These are phyloP conservation scores for Gossypium raimondii DNA, from an alignment of 345 rosid genomes.

Conservation along the genomic window DNA sequence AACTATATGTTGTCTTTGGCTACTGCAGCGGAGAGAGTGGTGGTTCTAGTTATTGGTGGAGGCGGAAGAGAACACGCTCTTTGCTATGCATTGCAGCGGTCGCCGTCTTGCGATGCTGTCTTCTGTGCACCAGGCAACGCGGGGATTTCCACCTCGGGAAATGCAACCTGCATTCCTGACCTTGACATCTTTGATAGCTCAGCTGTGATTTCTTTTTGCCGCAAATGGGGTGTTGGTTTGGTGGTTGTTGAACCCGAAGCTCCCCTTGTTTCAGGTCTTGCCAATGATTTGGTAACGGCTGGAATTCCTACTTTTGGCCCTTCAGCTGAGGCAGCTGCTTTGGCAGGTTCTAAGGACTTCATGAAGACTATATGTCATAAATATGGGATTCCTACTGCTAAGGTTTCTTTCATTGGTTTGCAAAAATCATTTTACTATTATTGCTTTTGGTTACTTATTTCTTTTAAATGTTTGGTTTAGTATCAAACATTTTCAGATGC, in stretches of 20 bases:
- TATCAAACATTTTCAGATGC: slow-evolving; percentile 36
- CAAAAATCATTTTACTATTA: not conserved
- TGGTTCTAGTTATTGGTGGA: slow-evolving; percentile 84
- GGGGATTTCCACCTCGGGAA: slow-evolving; percentile 74
- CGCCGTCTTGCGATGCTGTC: slow-evolving; percentile 65
- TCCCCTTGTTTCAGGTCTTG: slow-evolving; percentile 86
- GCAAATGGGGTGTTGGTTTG: slow-evolving; percentile 52
- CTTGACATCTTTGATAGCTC: slow-evolving; percentile 52
- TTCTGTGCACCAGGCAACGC: slow-evolving; percentile 94
- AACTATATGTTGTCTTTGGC: not conserved
- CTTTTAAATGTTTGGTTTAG: slow-evolving; percentile 3
- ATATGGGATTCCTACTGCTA: slow-evolving; percentile 85
- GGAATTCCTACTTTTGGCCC: slow-evolving; percentile 88
- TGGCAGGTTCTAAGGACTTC: slow-evolving; percentile 94
- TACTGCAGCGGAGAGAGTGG: slow-evolving; percentile 51
- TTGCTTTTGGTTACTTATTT: not conserved
- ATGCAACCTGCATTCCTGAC: slow-evolving; percentile 74
- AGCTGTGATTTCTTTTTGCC: slow-evolving; percentile 72
- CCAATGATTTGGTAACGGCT: slow-evolving; percentile 61
- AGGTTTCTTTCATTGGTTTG: slow-evolving; percentile 41
- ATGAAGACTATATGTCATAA: slow-evolving; percentile 89
- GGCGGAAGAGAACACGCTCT: slow-evolving; percentile 97
- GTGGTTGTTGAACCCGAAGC: slow-evolving; percentile 95
- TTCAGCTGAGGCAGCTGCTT: slow-evolving; percentile 90
- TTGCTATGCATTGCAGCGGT: slow-evolving; percentile 72